phyloP scores from a whole-genome alignment of 2,329 filamentous ascomycete species.

The Talaromyces sp. region DNA sequence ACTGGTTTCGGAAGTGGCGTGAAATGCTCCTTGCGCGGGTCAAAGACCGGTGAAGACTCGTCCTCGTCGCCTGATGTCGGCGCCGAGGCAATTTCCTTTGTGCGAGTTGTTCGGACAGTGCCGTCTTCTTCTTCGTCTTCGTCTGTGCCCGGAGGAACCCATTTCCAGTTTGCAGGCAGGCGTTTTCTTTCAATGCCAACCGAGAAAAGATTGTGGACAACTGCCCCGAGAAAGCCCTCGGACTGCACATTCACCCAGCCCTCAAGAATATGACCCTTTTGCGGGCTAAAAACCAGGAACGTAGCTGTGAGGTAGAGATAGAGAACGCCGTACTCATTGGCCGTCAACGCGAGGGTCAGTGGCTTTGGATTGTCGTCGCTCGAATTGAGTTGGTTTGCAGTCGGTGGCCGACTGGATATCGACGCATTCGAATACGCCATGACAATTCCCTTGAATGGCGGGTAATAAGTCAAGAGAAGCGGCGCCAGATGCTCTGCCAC shows the following conservation, averaged over 20 bases:
- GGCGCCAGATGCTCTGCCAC: slow-evolving; percentile 58
- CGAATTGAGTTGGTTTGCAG: slow-evolving; percentile 21
- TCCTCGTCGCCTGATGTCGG: slow-evolving; percentile 13
- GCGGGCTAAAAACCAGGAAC: slow-evolving; percentile 75
- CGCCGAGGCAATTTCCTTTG: slow-evolving; percentile 13
- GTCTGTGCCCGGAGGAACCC: slow-evolving; percentile 56
- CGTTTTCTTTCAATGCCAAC: slow-evolving; percentile 73
- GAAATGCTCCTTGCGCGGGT: slow-evolving; percentile 35
- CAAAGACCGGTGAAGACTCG: slow-evolving; percentile 23
- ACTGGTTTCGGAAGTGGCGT: slow-evolving; percentile 28
- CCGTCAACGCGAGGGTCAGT: slow-evolving; percentile 36
- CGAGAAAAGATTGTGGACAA: slow-evolving; percentile 89
- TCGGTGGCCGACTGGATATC: slow-evolving; percentile 34
- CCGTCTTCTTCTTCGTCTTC: slow-evolving; percentile 17
- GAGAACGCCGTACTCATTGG: slow-evolving; percentile 78
- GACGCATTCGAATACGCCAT: slow-evolving; percentile 47
- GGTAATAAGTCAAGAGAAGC: slow-evolving; percentile 57
- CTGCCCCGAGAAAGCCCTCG: slow-evolving; percentile 79
- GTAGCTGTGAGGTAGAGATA: slow-evolving; percentile 87
- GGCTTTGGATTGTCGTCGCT: slow-evolving; percentile 28
- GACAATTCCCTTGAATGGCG: slow-evolving; percentile 53
- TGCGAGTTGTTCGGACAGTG: slow-evolving; percentile 13
- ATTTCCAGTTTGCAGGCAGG: slow-evolving; percentile 73
- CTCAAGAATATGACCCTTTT: slow-evolving; percentile 66
- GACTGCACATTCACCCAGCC: slow-evolving; percentile 81